Base-by-base conservation (phyloP, 2,329 filamentous ascomycete genomes). In the Metarhizium anisopliae region DNA sequence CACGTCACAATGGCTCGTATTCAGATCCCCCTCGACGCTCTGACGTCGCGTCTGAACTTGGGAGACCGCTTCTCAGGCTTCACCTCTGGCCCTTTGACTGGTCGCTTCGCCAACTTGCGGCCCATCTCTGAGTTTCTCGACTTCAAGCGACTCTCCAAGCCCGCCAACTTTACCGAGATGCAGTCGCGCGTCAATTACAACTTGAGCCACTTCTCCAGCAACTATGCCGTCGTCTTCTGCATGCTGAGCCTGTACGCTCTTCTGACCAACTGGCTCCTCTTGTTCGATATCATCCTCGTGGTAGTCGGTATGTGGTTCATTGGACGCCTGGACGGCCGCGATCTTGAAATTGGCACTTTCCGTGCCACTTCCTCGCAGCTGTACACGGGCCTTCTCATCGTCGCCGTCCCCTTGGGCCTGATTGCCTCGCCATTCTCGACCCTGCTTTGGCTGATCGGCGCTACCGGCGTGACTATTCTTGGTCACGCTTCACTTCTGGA, bases 121-220 rank as follows among this genome's bases (percentile, higher is more conserved):
- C 93, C 94, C 59, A 73, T 97, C 64, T 85, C 86, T 70, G 94
- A 99, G 75, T 99, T 99, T 76, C 81, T 96, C 72, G 92, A 97
- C 74, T 74, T 97, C 76, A 96, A 96, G 84, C 90, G 92, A 64
- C 67, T 99, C 56, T 95, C 90, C 62, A 99, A 97, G 78, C 94
- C 94, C 32, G 83, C 83, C 68, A 95, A 95, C 77, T 96, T 97
- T 67, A 78, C 77, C 62, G 92, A 96, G 73, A 84, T 90, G 61
- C 93, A 97, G 74, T 91, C 87, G 64, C 85, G 93, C 62, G 86
- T 96, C 76, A 95, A 95, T 80, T 96, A 96, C 85, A 99, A 99
- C 74, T 77, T 99, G 62, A 85, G 88, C 71, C 88, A 97, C 78
- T 99, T 95, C 80, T 95, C 91, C 60, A 96, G 90, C 86, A 99